These are phyloP conservation scores for Candida stauntonica DNA, from an alignment of 805 yeast species.

Conservation along the genomic window DNA sequence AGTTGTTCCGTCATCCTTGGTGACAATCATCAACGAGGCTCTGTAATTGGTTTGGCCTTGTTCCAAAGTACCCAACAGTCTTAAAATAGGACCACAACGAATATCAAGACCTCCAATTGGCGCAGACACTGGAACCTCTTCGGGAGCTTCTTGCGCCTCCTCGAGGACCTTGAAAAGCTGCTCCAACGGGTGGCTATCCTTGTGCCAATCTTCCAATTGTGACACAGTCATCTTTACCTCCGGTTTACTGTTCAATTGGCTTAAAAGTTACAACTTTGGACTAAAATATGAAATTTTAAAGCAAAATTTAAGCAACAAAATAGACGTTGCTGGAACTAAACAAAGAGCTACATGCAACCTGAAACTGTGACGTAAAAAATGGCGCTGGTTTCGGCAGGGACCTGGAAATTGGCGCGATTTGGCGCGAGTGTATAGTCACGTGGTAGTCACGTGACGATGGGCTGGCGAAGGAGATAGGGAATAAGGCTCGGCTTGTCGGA, in stretches of 20 bases:
- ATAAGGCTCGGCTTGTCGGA: no score
- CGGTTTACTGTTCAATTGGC: background rate
- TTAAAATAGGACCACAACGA: constrained; percentile 73
- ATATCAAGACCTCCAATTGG: constrained; percentile 34
- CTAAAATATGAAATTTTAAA: no score
- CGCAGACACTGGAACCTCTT: constrained; percentile 8
- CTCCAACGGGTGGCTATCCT: constrained; percentile 12
- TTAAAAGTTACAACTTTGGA: no score
- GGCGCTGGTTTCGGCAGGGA: no score
- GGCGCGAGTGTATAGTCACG: no score
- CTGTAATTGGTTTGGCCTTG: constrained; percentile 48
- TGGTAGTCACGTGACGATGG: no score
- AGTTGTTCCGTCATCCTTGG: constrained; percentile 31
- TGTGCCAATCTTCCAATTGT: constrained; percentile 8
- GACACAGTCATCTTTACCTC: constrained; percentile 1
- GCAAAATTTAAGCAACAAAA: no score
- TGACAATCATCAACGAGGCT: constrained; percentile 65
- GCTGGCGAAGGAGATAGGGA: no score
- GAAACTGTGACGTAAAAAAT: background rate
- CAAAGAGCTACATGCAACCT: background rate
- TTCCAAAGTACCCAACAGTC: constrained; percentile 62
- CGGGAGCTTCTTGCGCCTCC: constrained; percentile 12
- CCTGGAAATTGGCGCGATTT: no score
- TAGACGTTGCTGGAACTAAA: no score
- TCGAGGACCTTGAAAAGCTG: constrained; percentile 9